Evolutionary conservation across 768 basidiomycete genomes (phyloP).

Genomic region (Trametes gibbosa): DNA sequence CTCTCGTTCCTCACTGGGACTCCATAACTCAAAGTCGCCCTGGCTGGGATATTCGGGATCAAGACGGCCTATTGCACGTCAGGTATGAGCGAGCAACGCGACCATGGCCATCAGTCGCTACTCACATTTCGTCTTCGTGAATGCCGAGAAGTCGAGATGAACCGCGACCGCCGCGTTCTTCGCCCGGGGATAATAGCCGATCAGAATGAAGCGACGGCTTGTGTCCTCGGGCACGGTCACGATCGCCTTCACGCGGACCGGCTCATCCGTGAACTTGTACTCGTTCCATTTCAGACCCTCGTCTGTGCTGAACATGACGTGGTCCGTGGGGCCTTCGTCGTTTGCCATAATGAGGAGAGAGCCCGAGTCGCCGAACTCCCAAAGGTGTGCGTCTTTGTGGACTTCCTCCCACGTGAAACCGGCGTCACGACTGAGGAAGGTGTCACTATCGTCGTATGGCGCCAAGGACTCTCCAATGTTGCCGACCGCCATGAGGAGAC

Average conservation of each 20-base stretch:
- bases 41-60: conserved; percentile 66
- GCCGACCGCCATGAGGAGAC: conserved; percentile 93
- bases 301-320: conserved; percentile 84
- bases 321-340: conserved; percentile 91
- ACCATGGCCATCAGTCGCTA: conserved; percentile 11
- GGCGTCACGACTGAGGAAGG: conserved; percentile 93
- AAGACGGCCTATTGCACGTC: conserved; percentile 53
- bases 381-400: conserved; percentile 95
- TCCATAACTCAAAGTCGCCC: conserved; percentile 98
- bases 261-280: conserved; percentile 76
- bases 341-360: conserved; percentile 92
- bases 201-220: conserved; percentile 84
- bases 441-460: conserved; percentile 84
- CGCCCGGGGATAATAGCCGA: conserved; percentile 58
- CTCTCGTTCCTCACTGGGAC: conserved; percentile 83
- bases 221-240: conserved; percentile 90
- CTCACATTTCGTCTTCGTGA: conserved; percentile 78
- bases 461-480: conserved; percentile 87
- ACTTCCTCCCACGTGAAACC: conserved; percentile 99
- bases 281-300: conserved; percentile 88
- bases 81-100: conserved; percentile 1
- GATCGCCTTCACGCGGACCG: conserved; percentile 71
- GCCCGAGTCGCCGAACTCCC: conserved; percentile 98
- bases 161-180: conserved; percentile 56
- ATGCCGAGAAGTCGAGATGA: conserved; percentile 83